These are phyloP conservation scores for Henckelia pumila DNA, from an alignment of 257 asterid species.

Conservation along the genomic window DNA sequence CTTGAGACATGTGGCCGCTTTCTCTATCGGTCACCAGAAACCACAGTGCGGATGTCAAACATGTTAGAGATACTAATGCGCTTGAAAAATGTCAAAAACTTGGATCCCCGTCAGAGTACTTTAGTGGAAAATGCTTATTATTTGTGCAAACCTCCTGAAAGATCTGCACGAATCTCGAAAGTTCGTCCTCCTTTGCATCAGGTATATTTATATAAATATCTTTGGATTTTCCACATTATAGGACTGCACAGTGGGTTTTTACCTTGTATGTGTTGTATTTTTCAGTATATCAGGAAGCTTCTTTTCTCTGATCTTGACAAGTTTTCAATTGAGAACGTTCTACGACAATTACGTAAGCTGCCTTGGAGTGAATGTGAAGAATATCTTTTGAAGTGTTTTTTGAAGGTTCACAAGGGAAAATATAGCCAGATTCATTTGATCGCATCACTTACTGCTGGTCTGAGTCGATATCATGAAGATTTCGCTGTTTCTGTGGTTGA, in stretches of 20 bases:
- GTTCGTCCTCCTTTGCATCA: conserved; percentile 95
- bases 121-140: conserved; percentile 97
- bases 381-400: conserved; percentile 87
- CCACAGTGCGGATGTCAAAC: conserved; percentile 88
- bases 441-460: conserved; percentile 94
- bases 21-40: conserved; percentile 96
- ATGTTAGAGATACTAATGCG: conserved; percentile 99
- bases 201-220: conserved; percentile 41
- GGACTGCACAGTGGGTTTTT: conserved; percentile 17
- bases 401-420: conserved; percentile 98
- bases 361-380: conserved; percentile 93
- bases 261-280: conserved; percentile 27
- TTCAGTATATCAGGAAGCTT: conserved; percentile 91
- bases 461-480: conserved; percentile 93
- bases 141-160: conserved; percentile 98
- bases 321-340: conserved; percentile 84
- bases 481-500: conserved; percentile 92
- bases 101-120: conserved; percentile 99
- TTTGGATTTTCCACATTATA: conserved; percentile 22
- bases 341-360: conserved; percentile 89
- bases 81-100: conserved; percentile 88
- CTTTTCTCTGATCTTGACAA: conserved; percentile 96
- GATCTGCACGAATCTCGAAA: conserved; percentile 96
- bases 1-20: conserved; percentile 99
- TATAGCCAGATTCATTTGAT: conserved; percentile 97